A percentile compares a stretch with the other conserved stretches of the same genome.
Evolutionary conservation across 345 rosid species (phyloP).

Genomic region (Citrus unshiu): DNA sequence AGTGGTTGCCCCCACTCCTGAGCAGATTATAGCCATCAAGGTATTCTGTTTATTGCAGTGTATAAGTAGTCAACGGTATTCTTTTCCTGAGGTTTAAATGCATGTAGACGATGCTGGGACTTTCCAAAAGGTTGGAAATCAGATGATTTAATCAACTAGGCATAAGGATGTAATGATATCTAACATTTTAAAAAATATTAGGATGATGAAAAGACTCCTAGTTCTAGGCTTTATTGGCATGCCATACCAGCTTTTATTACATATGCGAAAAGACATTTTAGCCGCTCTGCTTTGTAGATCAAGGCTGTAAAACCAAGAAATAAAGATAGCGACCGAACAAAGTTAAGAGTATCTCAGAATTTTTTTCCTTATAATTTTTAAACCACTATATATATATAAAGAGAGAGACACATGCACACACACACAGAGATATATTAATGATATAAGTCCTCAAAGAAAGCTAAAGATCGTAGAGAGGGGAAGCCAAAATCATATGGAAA

Average conservation of each 20-base stretch:
- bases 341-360: neutral
- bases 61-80: neutral
- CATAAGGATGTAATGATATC: neutral
- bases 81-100: neutral
- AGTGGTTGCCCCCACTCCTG: slow-evolving; percentile 88
- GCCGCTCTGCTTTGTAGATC: neutral
- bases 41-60: slow-evolving; percentile 32
- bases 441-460: neutral
- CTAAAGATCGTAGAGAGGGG: neutral
- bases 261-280: neutral
- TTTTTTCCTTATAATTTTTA: neutral
- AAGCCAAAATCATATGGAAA: neutral
- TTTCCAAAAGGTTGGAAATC: neutral
- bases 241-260: neutral
- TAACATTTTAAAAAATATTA: neutral
- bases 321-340: neutral
- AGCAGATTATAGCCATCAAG: slow-evolving; percentile 95
- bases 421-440: too few relatives aligned
- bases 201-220: neutral
- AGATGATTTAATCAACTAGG: neutral
- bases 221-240: neutral
- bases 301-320: neutral
- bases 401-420: too few relatives aligned
- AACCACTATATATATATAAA: too few relatives aligned
- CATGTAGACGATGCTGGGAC: neutral